Percentiles rank a stretch among this genome's conserved stretches.
These are phyloP conservation scores for Scheffersomyces amazonensis DNA, from an alignment of 805 yeast species.

Conservation along the genomic window DNA sequence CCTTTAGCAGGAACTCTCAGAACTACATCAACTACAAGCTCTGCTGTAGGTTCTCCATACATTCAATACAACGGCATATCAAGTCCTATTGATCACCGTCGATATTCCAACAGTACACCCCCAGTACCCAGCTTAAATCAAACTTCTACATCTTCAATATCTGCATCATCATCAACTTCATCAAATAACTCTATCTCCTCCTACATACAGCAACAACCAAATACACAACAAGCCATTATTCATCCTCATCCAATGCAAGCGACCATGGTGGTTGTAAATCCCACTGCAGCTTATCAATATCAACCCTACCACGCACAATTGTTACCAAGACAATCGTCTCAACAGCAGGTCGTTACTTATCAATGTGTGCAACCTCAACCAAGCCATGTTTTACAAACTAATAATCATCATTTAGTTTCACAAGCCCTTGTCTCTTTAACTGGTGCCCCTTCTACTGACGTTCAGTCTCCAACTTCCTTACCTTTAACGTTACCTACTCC, in stretches of 20 bases:
- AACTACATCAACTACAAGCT: not conserved
- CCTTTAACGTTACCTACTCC: not conserved
- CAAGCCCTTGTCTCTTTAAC: not conserved
- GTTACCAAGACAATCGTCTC: not conserved
- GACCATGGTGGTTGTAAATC: not conserved
- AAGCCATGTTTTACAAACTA: not conserved
- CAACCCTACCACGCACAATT: not conserved
- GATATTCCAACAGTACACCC: not conserved
- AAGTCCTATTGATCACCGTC: not conserved
- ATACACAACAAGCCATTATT: too few relatives aligned
- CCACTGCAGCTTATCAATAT: not conserved
- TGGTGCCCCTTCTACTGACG: not conserved
- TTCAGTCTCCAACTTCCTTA: not conserved
- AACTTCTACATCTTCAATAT: too few relatives aligned
- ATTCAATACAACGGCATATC: not conserved
- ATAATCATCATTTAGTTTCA: not conserved
- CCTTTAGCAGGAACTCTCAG: constrained; percentile 19
- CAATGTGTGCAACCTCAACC: not conserved
- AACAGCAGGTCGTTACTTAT: not conserved
- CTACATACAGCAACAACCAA: not conserved
- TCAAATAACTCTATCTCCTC: not conserved
- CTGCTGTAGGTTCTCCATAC: not conserved
- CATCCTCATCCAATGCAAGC: not conserved
- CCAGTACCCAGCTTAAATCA: too few relatives aligned
- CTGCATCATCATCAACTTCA: too few relatives aligned